A percentile compares a stretch with the other conserved stretches of the same genome.
Conservation (phyloP, 2,329 filamentous ascomycete genomes). For the Aspergillus cejpii region DNA sequence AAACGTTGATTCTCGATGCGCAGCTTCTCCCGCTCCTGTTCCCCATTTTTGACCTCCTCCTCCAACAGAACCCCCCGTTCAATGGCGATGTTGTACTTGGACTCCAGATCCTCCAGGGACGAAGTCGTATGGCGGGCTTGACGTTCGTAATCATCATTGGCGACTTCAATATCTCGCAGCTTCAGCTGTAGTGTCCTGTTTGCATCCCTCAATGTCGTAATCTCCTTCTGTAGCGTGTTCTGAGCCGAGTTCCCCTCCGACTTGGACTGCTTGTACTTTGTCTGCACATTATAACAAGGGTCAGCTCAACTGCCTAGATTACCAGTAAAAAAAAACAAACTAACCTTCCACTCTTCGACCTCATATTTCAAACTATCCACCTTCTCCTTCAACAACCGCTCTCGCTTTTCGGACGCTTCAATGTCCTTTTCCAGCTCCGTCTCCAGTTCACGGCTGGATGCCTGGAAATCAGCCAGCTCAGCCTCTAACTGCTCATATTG, state of each 20-base stretch:
- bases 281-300: constrained; percentile 45
- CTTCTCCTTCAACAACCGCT: constrained; percentile 78
- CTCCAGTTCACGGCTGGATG: constrained; percentile 89
- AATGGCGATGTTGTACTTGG: constrained; percentile 91
- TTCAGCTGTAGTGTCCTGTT: constrained; percentile 75
- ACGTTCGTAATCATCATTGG: constrained; percentile 95
- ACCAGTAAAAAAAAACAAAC: constrained; percentile 1
- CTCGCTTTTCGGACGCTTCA: constrained; percentile 88
- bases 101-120: constrained; percentile 92
- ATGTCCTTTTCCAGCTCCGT: constrained; percentile 93
- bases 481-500: constrained; percentile 90
- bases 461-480: constrained; percentile 88
- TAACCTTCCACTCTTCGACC: constrained; percentile 96
- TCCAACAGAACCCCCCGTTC: constrained; percentile 90
- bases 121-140: constrained; percentile 94
- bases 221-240: constrained; percentile 85
- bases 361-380: constrained; percentile 78
- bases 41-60: constrained; percentile 83
- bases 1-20: constrained; percentile 87
- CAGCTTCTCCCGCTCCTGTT: constrained; percentile 82
- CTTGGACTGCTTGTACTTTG: constrained; percentile 95
- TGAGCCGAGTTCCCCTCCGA: constrained; percentile 78
- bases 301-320: constrained; percentile 8
- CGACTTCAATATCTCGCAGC: constrained; percentile 90
- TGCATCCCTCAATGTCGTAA: constrained; percentile 78